phyloP scores from a whole-genome alignment of 1,139 yeast species.

The Debaryomycetaceae sp. region DNA sequence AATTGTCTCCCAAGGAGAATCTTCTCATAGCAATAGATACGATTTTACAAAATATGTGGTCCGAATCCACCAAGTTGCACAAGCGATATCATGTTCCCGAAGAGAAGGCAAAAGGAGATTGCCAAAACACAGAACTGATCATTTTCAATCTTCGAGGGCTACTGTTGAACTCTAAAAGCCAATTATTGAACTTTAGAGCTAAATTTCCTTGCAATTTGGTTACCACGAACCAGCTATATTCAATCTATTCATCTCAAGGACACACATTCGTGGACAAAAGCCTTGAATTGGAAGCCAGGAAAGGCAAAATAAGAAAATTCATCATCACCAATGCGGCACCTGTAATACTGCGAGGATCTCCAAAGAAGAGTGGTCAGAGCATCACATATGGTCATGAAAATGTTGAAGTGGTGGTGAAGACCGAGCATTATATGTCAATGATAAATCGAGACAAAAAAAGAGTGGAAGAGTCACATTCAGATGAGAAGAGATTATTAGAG shows the following conservation, averaged over 20 bases:
- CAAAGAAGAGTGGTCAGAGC: slow-evolving; percentile 29
- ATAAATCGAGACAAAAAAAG: slow-evolving; percentile 12
- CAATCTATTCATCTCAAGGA: slow-evolving; percentile 39
- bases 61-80: slow-evolving; percentile 29
- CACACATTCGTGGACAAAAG: slow-evolving; percentile 44
- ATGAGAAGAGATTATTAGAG: slow-evolving; percentile 1
- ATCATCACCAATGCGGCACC: slow-evolving; percentile 46
- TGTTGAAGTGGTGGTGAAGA: slow-evolving; percentile 35
- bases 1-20: slow-evolving; percentile 29
- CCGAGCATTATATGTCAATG: slow-evolving; percentile 18
- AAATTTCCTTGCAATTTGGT: slow-evolving; percentile 34
- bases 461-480: slow-evolving; percentile 4
- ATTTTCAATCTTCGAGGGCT: slow-evolving; percentile 35
- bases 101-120: slow-evolving; percentile 8
- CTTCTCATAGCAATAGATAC: slow-evolving; percentile 32
- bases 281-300: slow-evolving; percentile 31
- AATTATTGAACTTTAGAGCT: slow-evolving; percentile 32
- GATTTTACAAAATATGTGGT: slow-evolving; percentile 37
- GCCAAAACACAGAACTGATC: slow-evolving; percentile 20
- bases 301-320: slow-evolving; percentile 35
- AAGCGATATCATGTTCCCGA: slow-evolving; percentile 16
- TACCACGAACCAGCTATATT: slow-evolving; percentile 38
- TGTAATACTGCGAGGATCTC: slow-evolving; percentile 37
- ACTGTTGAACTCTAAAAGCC: slow-evolving; percentile 34
- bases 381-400: slow-evolving; percentile 46